phyloP scores from a whole-genome alignment of 2,329 filamentous ascomycete species.

The Fusarium dlaminii region DNA sequence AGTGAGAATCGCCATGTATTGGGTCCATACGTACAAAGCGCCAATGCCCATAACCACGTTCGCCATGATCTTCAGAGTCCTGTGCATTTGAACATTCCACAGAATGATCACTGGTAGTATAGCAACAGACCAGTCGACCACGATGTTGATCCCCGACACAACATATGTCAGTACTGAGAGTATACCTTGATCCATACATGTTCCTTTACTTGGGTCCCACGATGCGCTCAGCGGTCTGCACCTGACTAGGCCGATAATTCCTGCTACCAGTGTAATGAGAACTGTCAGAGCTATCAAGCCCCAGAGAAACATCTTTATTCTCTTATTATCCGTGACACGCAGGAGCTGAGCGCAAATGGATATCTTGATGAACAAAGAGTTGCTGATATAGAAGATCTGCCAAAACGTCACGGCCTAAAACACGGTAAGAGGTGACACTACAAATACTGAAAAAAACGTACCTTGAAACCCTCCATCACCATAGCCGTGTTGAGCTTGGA shows the following conservation, averaged over 20 bases:
- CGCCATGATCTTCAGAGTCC: not conserved
- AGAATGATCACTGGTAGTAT: constrained; percentile 8
- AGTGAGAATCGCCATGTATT: accelerated
- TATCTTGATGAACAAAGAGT: constrained; percentile 6
- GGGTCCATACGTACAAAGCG: not conserved
- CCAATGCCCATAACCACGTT: constrained; percentile 5
- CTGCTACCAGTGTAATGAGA: not conserved
- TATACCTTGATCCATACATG: not conserved
- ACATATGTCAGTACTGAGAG: constrained; percentile 8
- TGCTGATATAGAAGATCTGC: constrained; percentile 14
- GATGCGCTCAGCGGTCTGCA: constrained; percentile 4
- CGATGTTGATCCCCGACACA: constrained; percentile 12
- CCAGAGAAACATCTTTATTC: not conserved
- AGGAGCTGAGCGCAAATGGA: constrained; percentile 14
- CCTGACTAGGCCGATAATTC: not conserved
- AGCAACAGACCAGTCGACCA: constrained; percentile 7
- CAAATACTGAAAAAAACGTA: accelerated
- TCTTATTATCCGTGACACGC: not conserved
- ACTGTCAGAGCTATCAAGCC: not conserved
- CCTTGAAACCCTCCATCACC: constrained; percentile 10
- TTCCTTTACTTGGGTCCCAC: constrained; percentile 1
- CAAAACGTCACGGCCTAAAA: not conserved
- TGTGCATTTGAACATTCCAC: constrained; percentile 9
- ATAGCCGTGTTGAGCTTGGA: not conserved
- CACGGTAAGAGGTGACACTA: accelerated